phyloP scores from a whole-genome alignment of 2,329 filamentous ascomycete genomes.

The Botrytis galanthina region DNA sequence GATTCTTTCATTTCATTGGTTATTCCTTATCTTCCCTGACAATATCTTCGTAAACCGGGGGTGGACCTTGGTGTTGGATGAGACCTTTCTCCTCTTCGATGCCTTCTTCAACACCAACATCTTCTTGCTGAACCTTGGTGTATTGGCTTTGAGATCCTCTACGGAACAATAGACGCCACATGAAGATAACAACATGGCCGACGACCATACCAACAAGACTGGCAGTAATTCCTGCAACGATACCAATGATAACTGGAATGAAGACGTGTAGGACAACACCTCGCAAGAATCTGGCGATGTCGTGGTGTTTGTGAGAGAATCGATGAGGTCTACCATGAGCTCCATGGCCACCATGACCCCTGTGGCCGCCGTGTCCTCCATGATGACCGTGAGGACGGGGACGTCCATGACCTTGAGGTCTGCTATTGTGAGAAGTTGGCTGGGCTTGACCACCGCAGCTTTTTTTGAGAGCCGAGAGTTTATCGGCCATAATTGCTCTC shows the following conservation, averaged over 20 bases:
- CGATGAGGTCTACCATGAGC: constrained; percentile 32
- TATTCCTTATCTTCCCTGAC: constrained; percentile 28
- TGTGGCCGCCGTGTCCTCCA: constrained; percentile 30
- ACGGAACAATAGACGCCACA: constrained; percentile 56
- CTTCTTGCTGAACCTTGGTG: constrained; percentile 29
- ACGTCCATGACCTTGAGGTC: constrained; percentile 14
- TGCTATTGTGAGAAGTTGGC: constrained; percentile 27
- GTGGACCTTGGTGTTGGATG: constrained; percentile 33
- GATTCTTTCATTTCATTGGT: not conserved
- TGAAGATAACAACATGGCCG: constrained; percentile 58
- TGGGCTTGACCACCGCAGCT: constrained; percentile 27
- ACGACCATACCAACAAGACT: constrained; percentile 66
- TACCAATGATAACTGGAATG: constrained; percentile 65
- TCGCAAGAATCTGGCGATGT: constrained; percentile 50
- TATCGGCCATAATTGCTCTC: constrained; percentile 50
- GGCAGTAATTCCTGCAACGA: constrained; percentile 65
- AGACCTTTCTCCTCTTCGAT: constrained; percentile 33
- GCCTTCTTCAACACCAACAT: constrained; percentile 23
- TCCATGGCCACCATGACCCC: constrained; percentile 25
- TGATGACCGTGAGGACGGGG: constrained; percentile 31
- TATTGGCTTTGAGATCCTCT: constrained; percentile 38
- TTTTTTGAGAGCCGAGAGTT: constrained; percentile 43
- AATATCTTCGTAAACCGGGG: constrained; percentile 35
- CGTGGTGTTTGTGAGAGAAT: constrained; percentile 40
- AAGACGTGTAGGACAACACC: constrained; percentile 62